These are phyloP conservation scores for Cynara cardunculus DNA, from an alignment of 129 eudicot species.

Conservation along the genomic window DNA sequence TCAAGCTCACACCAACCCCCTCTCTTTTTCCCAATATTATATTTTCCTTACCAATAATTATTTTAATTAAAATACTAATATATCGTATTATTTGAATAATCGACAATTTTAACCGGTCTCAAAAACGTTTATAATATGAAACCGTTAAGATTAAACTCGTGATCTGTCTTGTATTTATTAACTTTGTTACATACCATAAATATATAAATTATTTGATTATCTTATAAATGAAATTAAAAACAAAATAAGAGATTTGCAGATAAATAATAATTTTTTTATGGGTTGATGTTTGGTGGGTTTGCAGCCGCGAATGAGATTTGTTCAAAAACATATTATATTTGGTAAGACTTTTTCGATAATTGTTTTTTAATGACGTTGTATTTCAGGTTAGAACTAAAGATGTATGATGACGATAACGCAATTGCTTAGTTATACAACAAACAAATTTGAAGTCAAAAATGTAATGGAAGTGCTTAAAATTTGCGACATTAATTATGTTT, in stretches of 20 bases:
- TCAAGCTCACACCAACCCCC: constrained; percentile 65
- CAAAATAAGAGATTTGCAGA: neutral
- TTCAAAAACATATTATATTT: neutral
- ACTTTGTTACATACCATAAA: too few species aligned
- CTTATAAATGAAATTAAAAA: neutral
- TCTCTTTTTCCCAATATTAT: neutral
- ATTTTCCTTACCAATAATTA: neutral
- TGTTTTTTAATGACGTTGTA: neutral
- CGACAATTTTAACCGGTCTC: too few species aligned
- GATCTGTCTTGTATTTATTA: too few species aligned
- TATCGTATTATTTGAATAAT: too few species aligned
- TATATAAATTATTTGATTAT: too few species aligned
- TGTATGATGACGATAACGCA: neutral
- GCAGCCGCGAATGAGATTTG: neutral
- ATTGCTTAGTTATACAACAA: too few species aligned
- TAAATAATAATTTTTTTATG: neutral
- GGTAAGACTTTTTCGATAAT: neutral
- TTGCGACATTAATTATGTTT: too few species aligned
- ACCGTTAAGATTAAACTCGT: too few species aligned
- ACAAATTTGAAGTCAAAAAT: too few species aligned
- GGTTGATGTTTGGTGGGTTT: neutral
- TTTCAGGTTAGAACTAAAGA: neutral
- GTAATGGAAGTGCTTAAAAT: too few species aligned
- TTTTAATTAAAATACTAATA: neutral
- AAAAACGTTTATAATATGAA: too few species aligned